phyloP scores from a whole-genome alignment of 176 grass and related monocot species.

The Tillandsia fasciculata region DNA sequence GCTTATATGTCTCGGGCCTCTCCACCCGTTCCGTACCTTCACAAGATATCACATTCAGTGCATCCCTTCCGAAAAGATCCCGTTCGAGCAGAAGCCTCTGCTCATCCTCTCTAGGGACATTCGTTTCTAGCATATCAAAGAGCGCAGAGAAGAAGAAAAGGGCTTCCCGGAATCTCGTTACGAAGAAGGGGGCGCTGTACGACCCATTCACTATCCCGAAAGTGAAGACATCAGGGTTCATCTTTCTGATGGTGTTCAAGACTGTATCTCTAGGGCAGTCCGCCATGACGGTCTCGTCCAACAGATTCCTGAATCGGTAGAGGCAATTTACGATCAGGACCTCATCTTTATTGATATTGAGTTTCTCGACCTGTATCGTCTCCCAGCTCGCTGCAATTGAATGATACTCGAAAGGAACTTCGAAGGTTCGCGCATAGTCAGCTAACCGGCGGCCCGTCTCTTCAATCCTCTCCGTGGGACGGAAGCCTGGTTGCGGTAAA shows the following conservation, averaged over 20 bases:
- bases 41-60: constrained; percentile 71
- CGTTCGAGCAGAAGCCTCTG: constrained; percentile 67
- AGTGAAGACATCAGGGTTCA: constrained; percentile 78
- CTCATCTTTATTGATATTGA: constrained; percentile 67
- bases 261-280: constrained; percentile 74
- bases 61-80: constrained; percentile 55
- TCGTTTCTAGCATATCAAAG: constrained; percentile 82
- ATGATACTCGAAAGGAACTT: constrained; percentile 63
- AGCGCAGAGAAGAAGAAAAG: constrained; percentile 68
- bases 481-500: constrained; percentile 64
- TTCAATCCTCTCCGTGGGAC: constrained; percentile 59
- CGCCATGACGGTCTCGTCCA: constrained; percentile 72
- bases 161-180: constrained; percentile 85
- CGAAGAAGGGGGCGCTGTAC: constrained; percentile 77
- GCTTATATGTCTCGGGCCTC: constrained; percentile 87
- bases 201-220: constrained; percentile 67
- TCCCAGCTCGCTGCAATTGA: constrained; percentile 65
- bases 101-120: constrained; percentile 55
- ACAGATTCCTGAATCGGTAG: constrained; percentile 59
- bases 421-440: constrained; percentile 69
- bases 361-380: constrained; percentile 53
- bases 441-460: constrained; percentile 67
- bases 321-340: constrained; percentile 72
- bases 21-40: constrained; percentile 91
- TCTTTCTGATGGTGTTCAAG: constrained; percentile 75